Evolutionary conservation across 2,329 filamentous ascomycete genomes (phyloP).

Genomic region (Pseudonectria buxi): DNA sequence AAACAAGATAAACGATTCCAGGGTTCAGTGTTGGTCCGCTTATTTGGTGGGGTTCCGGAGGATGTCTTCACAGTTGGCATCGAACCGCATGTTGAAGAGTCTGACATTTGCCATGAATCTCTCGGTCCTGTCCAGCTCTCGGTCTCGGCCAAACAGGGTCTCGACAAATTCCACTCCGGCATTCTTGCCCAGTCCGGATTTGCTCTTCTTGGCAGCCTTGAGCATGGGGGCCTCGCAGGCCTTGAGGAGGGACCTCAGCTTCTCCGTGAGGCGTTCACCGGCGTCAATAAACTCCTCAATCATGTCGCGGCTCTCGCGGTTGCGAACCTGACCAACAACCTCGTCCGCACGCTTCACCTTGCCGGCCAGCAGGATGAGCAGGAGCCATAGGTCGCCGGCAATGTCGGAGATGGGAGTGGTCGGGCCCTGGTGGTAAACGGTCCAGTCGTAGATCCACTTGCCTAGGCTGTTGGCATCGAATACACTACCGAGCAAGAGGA

Average conservation of each 20-base stretch:
- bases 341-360: slow-evolving; percentile 91
- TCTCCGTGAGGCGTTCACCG: slow-evolving; percentile 78
- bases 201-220: slow-evolving; percentile 71
- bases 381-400: slow-evolving; percentile 89
- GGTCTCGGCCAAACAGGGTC: slow-evolving; percentile 86
- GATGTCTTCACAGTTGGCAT: slow-evolving; percentile 92
- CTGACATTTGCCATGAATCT: slow-evolving; percentile 85
- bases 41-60: slow-evolving; percentile 56
- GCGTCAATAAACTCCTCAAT: slow-evolving; percentile 86
- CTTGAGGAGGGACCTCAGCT: slow-evolving; percentile 81
- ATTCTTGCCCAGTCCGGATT: slow-evolving; percentile 70
- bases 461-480: slow-evolving; percentile 96
- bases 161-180: slow-evolving; percentile 94
- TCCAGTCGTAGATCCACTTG: slow-evolving; percentile 99
- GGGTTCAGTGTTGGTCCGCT: slow-evolving; percentile 18
- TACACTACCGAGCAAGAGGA: slow-evolving; percentile 88
- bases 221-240: slow-evolving; percentile 93
- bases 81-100: slow-evolving; percentile 88
- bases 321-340: slow-evolving; percentile 63
- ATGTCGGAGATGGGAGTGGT: slow-evolving; percentile 80
- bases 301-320: slow-evolving; percentile 66
- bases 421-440: slow-evolving; percentile 80
- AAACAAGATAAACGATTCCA: slow-evolving; percentile 17
- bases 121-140: slow-evolving; percentile 84
- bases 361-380: slow-evolving; percentile 86